phyloP scores from a whole-genome alignment of 306 rosid species.

The apple (Malus domestica) region ASM211411v1 NC_041796.1:11081501-11082000 shows the following conservation, averaged over 20 bases:
- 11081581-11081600: constrained; percentile 18
- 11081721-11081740: constrained; percentile 54
- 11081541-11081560: background rate
- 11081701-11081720: constrained; percentile 82
- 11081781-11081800: constrained; percentile 16
- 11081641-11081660: constrained; percentile 68
- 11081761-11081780: constrained; percentile 70
- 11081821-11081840: constrained; percentile 17
- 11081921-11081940: constrained; percentile 57
- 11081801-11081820: constrained; percentile 13
- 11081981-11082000: constrained; percentile 48
- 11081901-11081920: constrained; percentile 52
- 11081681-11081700: constrained; percentile 69
- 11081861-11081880: constrained; percentile 44
- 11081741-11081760: constrained; percentile 84
- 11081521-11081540: background rate
- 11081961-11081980: background rate
- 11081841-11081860: constrained; percentile 39
- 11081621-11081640: constrained; percentile 83
- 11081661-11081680: constrained; percentile 63
- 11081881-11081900: constrained; percentile 69
- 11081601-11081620: constrained; percentile 86
- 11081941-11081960: constrained; percentile 28
- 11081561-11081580: background rate
- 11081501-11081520: background rate